Evolutionary conservation across 352 stramenopile species (phyloP).

Genomic region (Phytopythium litorale): DNA sequence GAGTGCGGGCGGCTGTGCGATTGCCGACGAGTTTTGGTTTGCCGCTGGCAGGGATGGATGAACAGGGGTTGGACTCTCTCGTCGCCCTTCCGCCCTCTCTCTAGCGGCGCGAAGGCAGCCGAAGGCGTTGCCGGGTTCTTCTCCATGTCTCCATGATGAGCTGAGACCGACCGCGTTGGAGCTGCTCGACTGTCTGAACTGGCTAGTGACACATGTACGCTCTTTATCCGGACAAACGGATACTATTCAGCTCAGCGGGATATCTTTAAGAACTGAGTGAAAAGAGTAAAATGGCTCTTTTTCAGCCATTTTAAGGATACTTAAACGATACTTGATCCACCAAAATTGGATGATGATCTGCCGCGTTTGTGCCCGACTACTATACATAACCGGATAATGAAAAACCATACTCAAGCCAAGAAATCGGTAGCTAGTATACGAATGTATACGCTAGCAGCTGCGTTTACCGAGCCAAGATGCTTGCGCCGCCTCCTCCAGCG

Average conservation of each 20-base stretch:
- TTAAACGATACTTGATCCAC: too few species aligned
- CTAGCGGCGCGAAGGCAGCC: neutral
- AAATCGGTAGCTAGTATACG: neutral
- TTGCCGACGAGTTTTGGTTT: too few species aligned
- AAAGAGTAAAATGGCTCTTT: too few species aligned
- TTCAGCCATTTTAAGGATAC: too few species aligned
- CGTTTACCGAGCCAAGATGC: neutral
- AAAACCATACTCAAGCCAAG: neutral
- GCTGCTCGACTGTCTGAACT: neutral
- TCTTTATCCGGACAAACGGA: neutral
- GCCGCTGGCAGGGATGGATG: too few species aligned
- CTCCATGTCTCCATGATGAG: slow-evolving; percentile 1
- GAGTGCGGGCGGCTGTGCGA: too few species aligned
- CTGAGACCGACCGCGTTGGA: neutral
- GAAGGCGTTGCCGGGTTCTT: neutral
- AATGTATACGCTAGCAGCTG: neutral
- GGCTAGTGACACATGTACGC: slow-evolving; percentile 3
- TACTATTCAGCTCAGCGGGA: neutral
- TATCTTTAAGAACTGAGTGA: too few species aligned
- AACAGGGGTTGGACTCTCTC: too few species aligned
- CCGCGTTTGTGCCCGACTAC: too few species aligned
- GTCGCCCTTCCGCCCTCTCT: neutral
- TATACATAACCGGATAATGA: neutral
- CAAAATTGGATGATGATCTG: too few species aligned
- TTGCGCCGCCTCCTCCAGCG: neutral